These are phyloP conservation scores for Orbilia brochopaga DNA, from an alignment of 2,329 filamentous ascomycete genomes.

Conservation along the genomic window DNA sequence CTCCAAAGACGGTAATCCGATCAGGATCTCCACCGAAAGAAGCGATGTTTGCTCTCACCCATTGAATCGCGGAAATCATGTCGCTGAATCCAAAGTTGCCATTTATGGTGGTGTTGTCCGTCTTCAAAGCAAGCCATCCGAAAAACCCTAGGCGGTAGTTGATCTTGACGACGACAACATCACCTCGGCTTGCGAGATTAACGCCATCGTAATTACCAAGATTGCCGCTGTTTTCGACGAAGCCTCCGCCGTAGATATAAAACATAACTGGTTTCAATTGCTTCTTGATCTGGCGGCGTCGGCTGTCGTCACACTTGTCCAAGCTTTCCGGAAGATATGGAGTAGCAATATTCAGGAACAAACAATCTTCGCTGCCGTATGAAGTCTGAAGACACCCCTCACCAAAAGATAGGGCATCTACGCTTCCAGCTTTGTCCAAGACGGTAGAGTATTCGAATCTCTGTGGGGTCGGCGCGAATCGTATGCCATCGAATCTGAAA, in stretches of 20 bases:
- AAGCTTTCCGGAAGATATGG: constrained; percentile 24
- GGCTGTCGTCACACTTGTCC: background rate
- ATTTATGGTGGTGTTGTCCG: constrained; percentile 55
- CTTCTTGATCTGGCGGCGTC: constrained; percentile 36
- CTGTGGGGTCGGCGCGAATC: constrained; percentile 60
- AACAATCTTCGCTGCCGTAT: constrained; percentile 61
- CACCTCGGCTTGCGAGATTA: constrained; percentile 63
- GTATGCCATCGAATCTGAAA: constrained; percentile 64
- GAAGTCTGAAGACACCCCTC: constrained; percentile 59
- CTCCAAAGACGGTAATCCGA: constrained; percentile 80
- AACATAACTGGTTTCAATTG: constrained; percentile 34
- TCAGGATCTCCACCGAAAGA: constrained; percentile 79
- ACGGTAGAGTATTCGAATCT: constrained; percentile 61
- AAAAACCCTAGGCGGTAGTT: constrained; percentile 64
- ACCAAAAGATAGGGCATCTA: constrained; percentile 58
- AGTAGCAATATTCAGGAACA: constrained; percentile 60
- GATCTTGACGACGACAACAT: constrained; percentile 64
- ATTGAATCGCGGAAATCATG: constrained; percentile 62
- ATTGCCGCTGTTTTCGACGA: constrained; percentile 67
- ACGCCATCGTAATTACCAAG: constrained; percentile 66
- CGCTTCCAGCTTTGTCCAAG: constrained; percentile 57
- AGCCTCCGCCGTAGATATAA: constrained; percentile 62
- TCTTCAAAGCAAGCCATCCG: constrained; percentile 63
- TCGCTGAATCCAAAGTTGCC: constrained; percentile 64
- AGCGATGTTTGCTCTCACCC: constrained; percentile 71